These are phyloP conservation scores for Hebeloma cylindrosporum DNA, from an alignment of 768 basidiomycete genomes.

Conservation along the genomic window DNA sequence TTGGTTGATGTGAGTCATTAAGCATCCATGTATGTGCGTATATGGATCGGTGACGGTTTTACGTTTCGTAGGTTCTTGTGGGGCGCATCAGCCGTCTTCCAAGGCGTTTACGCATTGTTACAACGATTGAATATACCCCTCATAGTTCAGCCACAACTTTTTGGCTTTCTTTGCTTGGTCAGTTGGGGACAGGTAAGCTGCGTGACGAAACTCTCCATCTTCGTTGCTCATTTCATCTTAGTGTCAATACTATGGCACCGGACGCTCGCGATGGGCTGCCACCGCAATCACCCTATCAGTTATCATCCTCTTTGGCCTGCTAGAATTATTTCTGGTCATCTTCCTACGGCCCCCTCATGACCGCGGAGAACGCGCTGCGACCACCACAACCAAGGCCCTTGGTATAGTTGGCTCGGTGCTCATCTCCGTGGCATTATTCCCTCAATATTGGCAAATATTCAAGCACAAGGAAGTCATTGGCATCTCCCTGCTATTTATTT, in stretches of 20 bases:
- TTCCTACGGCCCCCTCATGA: constrained; percentile 48
- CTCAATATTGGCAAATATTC: constrained; percentile 80
- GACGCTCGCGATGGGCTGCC: constrained; percentile 37
- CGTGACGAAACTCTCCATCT: neutral
- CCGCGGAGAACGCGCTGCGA: constrained; percentile 29
- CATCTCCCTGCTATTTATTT: constrained; percentile 68
- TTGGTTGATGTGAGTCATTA: constrained; percentile 54
- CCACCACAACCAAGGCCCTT: constrained; percentile 49
- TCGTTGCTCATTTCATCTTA: constrained; percentile 27
- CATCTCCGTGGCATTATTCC: constrained; percentile 47
- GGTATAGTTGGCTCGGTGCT: constrained; percentile 62
- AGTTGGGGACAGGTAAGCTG: constrained; percentile 64
- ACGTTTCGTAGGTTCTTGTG: constrained; percentile 50
- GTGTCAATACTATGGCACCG: constrained; percentile 65
- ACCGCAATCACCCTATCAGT: constrained; percentile 36
- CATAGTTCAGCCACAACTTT: constrained; percentile 65
- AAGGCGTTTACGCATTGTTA: constrained; percentile 68
- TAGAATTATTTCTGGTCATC: constrained; percentile 62
- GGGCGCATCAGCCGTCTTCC: constrained; percentile 56
- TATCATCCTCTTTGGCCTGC: constrained; percentile 47
- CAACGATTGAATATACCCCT: constrained; percentile 72
- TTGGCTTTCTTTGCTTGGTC: constrained; percentile 56
- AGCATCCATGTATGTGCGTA: neutral
- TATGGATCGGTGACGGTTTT: neutral
- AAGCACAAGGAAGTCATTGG: constrained; percentile 62